A percentile compares a stretch with the other conserved stretches of the same genome.
These are phyloP conservation scores for Sarocladium kiliense DNA, from an alignment of 2,329 filamentous ascomycete species.

Conservation along the genomic window DNA sequence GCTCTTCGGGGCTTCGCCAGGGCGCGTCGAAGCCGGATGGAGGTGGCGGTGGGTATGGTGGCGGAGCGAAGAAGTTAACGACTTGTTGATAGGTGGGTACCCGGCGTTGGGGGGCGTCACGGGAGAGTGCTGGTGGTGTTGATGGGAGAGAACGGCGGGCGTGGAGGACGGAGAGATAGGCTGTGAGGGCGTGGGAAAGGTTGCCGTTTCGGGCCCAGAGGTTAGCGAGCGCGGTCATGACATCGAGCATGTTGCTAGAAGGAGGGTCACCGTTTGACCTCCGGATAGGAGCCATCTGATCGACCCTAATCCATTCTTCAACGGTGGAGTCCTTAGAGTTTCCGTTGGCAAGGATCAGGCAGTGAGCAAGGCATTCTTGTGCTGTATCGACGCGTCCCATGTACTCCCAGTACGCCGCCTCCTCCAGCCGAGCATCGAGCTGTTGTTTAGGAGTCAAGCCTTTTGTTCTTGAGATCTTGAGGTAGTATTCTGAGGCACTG, in stretches of 20 bases:
- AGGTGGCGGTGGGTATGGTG: constrained; percentile 65
- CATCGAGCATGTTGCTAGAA: constrained; percentile 69
- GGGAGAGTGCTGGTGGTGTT: background rate
- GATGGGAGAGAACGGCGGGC: constrained; percentile 60
- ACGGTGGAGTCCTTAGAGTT: background rate
- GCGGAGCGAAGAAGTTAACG: constrained; percentile 30
- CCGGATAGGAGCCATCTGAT: constrained; percentile 25
- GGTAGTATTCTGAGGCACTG: constrained; percentile 71
- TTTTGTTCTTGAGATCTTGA: constrained; percentile 72
- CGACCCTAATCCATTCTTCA: constrained; percentile 58
- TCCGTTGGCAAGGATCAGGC: constrained; percentile 44
- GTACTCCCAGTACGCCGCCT: constrained; percentile 80
- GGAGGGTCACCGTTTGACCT: constrained; percentile 26
- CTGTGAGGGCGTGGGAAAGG: constrained; percentile 66
- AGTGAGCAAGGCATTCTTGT: constrained; percentile 68
- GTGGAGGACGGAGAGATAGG: constrained; percentile 79
- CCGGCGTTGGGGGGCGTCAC: constrained; percentile 20
- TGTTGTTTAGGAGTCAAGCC: constrained; percentile 77
- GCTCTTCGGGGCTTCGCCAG: constrained; percentile 56
- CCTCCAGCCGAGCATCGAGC: constrained; percentile 75
- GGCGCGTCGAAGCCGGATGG: constrained; percentile 65
- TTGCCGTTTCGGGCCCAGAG: constrained; percentile 69
- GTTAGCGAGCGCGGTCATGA: constrained; percentile 72
- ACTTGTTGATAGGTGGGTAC: constrained; percentile 17
- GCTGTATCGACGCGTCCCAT: constrained; percentile 67